Conservation (phyloP, 495 filamentous ascomycete species). For the Annulohypoxylon bovei region DNA sequence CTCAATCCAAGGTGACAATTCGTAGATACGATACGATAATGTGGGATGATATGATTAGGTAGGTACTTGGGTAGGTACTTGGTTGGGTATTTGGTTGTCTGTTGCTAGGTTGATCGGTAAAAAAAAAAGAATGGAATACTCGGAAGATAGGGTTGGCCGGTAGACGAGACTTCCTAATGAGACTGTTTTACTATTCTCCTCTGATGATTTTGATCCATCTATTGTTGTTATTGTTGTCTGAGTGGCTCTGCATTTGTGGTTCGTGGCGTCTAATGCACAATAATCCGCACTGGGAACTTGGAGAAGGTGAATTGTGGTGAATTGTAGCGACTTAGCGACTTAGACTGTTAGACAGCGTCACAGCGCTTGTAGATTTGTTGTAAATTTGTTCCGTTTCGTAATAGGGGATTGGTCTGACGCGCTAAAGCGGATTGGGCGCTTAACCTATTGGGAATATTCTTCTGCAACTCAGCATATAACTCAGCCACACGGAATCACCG, state of each 20-base stretch:
- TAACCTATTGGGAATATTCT: constrained; percentile 26
- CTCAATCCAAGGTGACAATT: constrained; percentile 14
- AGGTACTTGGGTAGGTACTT: neutral
- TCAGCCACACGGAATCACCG: constrained; percentile 37
- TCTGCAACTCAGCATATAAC: constrained; percentile 9
- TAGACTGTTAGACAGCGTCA: constrained; percentile 1
- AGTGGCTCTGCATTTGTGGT: constrained; percentile 28
- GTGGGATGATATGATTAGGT: constrained; percentile 15
- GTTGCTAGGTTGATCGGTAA: constrained; percentile 33
- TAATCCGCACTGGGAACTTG: constrained; percentile 10
- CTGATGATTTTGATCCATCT: constrained; percentile 12
- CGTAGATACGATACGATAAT: constrained; percentile 13
- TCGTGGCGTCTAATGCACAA: constrained; percentile 29
- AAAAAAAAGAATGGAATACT: constrained; percentile 27
- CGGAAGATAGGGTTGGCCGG: constrained; percentile 22
- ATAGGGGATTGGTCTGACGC: constrained; percentile 29
- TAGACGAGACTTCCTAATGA: constrained; percentile 13
- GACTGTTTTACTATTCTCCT: constrained; percentile 1
- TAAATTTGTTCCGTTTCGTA: constrained; percentile 1
- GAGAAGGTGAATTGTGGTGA: neutral
- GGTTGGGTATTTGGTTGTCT: constrained; percentile 4
- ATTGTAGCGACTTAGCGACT: neutral
- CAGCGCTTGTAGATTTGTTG: neutral
- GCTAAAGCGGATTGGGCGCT: constrained; percentile 21
- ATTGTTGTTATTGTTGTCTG: constrained; percentile 17